phyloP scores from a whole-genome alignment of 306 rosid genomes.

The Myrica gale region DNA sequence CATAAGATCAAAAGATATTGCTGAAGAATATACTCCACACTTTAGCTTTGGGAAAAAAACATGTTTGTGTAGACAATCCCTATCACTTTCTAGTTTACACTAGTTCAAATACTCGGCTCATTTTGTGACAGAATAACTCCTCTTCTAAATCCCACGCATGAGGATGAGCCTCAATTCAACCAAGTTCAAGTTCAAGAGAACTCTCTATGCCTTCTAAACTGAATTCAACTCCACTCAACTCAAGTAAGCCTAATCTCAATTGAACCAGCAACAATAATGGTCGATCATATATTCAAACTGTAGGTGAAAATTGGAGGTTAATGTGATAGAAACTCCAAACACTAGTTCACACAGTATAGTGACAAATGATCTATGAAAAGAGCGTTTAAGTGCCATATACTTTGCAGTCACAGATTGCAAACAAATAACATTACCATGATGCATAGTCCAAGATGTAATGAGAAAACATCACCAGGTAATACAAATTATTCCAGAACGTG shows the following conservation, averaged over 20 bases:
- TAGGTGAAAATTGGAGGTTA: background rate
- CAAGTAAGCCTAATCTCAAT: background rate
- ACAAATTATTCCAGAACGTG: background rate
- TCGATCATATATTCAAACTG: background rate
- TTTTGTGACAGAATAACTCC: background rate
- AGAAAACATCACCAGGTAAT: constrained; percentile 8
- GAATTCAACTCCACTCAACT: background rate
- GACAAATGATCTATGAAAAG: background rate
- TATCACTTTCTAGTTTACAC: background rate
- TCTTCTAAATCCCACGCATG: background rate
- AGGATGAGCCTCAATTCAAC: background rate
- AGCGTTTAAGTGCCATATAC: background rate
- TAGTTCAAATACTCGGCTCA: background rate
- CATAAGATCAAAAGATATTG: background rate
- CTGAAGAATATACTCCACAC: background rate
- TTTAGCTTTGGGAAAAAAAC: background rate
- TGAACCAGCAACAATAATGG: background rate
- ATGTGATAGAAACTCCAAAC: background rate
- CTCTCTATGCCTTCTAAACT: background rate
- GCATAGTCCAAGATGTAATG: constrained; percentile 11
- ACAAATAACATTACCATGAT: background rate
- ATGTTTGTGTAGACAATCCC: background rate
- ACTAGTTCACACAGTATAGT: background rate
- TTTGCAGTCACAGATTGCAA: background rate
- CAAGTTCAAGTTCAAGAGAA: background rate